Conservation (phyloP, 805 yeast species). For the Teunomyces pallodes region DNA sequence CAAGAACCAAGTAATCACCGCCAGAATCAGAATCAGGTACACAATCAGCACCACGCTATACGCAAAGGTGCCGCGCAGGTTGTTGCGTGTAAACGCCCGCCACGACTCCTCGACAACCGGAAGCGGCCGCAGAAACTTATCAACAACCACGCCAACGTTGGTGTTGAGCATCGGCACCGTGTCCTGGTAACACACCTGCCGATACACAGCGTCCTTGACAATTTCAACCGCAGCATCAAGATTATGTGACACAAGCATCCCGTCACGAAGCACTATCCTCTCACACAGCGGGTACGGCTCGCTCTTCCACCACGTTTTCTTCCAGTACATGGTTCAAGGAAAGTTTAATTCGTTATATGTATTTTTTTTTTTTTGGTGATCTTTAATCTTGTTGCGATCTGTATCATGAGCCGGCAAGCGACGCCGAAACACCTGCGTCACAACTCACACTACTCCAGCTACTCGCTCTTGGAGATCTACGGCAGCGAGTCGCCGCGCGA, state of each 20-base stretch:
- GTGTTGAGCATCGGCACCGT: constrained; percentile 38
- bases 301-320: constrained; percentile 19
- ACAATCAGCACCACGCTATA: constrained; percentile 61
- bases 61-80: constrained; percentile 43
- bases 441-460: constrained; percentile 34
- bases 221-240: constrained; percentile 18
- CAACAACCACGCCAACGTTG: constrained; percentile 31
- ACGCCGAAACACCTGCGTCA: constrained; percentile 25
- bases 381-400: neutral
- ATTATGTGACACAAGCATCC: constrained; percentile 31
- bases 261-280: constrained; percentile 28
- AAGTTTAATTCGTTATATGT: no score
- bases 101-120: constrained; percentile 51
- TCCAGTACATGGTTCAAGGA: constrained; percentile 30
- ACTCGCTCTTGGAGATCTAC: constrained; percentile 38
- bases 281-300: constrained; percentile 31
- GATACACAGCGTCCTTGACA: constrained; percentile 23
- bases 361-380: neutral
- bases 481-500: constrained; percentile 20
- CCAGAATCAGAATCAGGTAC: constrained; percentile 60
- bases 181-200: constrained; percentile 31
- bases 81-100: constrained; percentile 37
- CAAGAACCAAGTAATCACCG: constrained; percentile 61
- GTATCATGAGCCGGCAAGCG: neutral
- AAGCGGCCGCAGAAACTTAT: constrained; percentile 26